Base-by-base conservation (phyloP, 2,329 filamentous ascomycete genomes). In the Colletotrichum musicola region DNA sequence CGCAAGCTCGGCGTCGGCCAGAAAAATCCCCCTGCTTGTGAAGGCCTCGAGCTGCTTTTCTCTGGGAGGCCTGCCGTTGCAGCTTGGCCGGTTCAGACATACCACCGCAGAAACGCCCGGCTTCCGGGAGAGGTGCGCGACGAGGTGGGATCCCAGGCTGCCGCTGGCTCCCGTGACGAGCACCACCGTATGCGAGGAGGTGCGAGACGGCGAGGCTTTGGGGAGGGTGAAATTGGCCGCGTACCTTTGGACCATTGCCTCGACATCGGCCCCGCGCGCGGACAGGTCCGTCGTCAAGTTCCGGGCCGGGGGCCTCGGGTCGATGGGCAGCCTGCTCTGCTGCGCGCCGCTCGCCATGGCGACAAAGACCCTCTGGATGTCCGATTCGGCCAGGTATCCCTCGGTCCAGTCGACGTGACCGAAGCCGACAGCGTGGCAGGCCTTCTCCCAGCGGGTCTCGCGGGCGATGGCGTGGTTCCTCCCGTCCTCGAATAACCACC, bases 241-340 rank as follows among this genome's bases (percentile, higher is more conserved):
- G 44, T 20, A 47, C 16, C 22, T 47, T 47, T 47, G 16, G 44
- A 47, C 44, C 44, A 47, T 47, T 47, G 44, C 44, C 44, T 20
- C 16, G 44, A 47, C 44, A 20, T 47, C 44, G 44, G 16, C 44
- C 44, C 44, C 44, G 16, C 44, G 44, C 44, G 44, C 16, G 44
- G 44, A 47, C 44, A 47, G 44, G 44, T 47, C 44, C 16, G 44
- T 47, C 16, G 44, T 47, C 44, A 47, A 47, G 44, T 47, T 47
- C 44, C 16, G 44, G 16, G 44, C 44, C 44, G 22, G 16, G 16
- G 44, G 16, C 44, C 16, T 47, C 16, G 44, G 44, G 16, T 47
- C 22, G 44, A 47, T 20, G 44, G 44, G n/a, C 44, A 47, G n/a
- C 44, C 44, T 20, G 16, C 16, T 47, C 22, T 25, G 22, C 22